Evolutionary conservation across 2,329 filamentous ascomycete genomes (phyloP).

Genomic region (Aspergillus texensis): DNA sequence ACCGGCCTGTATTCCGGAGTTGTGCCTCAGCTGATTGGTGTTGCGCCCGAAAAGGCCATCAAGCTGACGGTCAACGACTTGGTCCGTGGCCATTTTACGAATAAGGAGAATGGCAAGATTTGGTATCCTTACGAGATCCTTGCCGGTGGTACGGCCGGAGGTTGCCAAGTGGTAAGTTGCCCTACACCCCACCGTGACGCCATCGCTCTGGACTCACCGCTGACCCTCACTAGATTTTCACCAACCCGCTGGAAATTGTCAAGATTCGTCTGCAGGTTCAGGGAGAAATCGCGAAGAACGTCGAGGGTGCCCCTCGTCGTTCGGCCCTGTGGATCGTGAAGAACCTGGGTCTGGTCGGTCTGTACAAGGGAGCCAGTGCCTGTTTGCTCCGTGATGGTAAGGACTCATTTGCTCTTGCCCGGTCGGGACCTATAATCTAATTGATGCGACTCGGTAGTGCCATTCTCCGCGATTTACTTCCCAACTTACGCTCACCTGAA

Average conservation of each 20-base stretch:
- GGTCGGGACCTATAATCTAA: constrained; percentile 1
- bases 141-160: constrained; percentile 86
- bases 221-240: constrained; percentile 70
- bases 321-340: constrained; percentile 97
- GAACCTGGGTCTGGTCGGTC: constrained; percentile 87
- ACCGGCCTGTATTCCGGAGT: constrained; percentile 91
- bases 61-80: constrained; percentile 98
- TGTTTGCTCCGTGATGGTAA: constrained; percentile 82
- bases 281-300: constrained; percentile 88
- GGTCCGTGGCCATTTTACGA: constrained; percentile 74
- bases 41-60: constrained; percentile 99
- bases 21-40: constrained; percentile 90
- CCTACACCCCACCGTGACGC: constrained; percentile 10
- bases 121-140: constrained; percentile 72
- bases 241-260: constrained; percentile 97
- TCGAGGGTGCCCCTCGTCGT: constrained; percentile 79
- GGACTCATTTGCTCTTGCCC: constrained; percentile 13
- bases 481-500: constrained; percentile 95
- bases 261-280: constrained; percentile 98
- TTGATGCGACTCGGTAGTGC: constrained; percentile 56
- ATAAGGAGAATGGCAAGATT: constrained; percentile 74
- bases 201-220: constrained; percentile 9
- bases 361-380: constrained; percentile 95
- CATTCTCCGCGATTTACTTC: constrained; percentile 99
- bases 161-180: constrained; percentile 86